Evolutionary conservation across 192 early-diverging fungal species (phyloP), one percentile per base, ranked within the genome.

Genomic region (Mortierella hygrophila): DNA sequence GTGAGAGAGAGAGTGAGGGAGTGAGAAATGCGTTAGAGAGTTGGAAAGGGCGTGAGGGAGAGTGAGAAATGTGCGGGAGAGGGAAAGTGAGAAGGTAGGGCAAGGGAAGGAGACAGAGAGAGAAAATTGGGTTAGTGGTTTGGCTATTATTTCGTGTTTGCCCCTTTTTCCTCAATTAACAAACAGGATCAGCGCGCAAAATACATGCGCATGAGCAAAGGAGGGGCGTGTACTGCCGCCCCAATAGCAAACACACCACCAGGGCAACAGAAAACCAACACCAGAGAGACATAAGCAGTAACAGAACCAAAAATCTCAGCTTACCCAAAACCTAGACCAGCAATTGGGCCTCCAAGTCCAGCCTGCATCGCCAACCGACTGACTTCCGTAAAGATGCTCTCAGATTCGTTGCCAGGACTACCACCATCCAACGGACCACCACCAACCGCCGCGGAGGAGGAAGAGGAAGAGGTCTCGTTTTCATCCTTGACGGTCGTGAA

Each of bases 341-440:
- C 97, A 74, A 99, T 97, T 0, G 97, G 97, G 0, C 97, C 97
- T 60, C 97, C 97, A 11, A 95, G 89, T 16, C 96, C 96, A 76
- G 93, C 88, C 88, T 97, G 96, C 91, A 99, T 94, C 6, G 90
- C 91, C 82, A 97, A 89, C 32, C 94, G 91, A 23, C 93, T 87
- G 47, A 97, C 95, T 57, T 92, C 88, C 26, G 91, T 90, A 83
- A 98, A 94, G 71, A 96, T 93, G 69, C 89, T 89, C 7, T 82
- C 84, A 68, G 77, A 69, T 20, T 68, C 69, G 46, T 78, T 69
- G 8, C 81, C 52, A 13, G 32, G 68, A 3, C 78, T 81, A 37
- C 76, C 75, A 46, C 70, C 69, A 38, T 65, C 29, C 60, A 29
- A 65, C 26, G 32, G 13, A 32, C 60, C 11, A 5, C 26, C 60